Evolutionary conservation across 768 basidiomycete species (phyloP), one percentile per base, ranked within the genome.

Genomic region (Asterophora lycoperdoides): DNA sequence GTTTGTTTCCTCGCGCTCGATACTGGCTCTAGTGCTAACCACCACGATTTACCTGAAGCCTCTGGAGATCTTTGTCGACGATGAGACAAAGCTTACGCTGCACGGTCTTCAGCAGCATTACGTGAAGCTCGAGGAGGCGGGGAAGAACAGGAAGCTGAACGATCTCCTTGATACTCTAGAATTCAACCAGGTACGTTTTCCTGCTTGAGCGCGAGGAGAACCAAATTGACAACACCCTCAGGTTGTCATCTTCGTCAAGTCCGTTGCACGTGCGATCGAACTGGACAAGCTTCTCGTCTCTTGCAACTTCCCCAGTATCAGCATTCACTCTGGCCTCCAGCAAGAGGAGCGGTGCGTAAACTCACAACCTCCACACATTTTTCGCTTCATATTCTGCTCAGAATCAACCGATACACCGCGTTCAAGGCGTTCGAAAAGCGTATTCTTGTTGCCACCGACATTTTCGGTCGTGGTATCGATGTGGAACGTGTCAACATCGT

Each of bases 401-500:
- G 93, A 49, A 98, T 99, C 67, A 80, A 79, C 49, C 89, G 95
- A 13, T 99, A 98, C 72, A 89, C 90, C 20, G 92, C 94, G 32
- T 99, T 99, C 80, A 99, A 99, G 72, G 90, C 91, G 14, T 99
- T 99, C 58, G 96, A 99, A 75, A 99, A 97, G 73, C 93, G 96
- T 56, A 97, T 99, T 56, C 79, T 99, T 15, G 96, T 99, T 35
- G 95, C 94, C 15, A 99, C 96, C 15, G 96, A 99, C 67, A 98
- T 99, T 57, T 99, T 99, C 53, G 96, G 96, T 52, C 91, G 96
- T 67, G 96, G 95, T 56, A 99, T 99, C 56, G 96, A 99, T 72
- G 95, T 99, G 17, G 96, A 99, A 67, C 93, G 96, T 53, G 96
- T 99, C 60, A 99, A 99, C 71, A 97, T 98, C 50, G 96, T 99